Evolutionary conservation across 306 rosid species (phyloP), one percentile per base, ranked within the genome.

Genomic region (Quercus alba): DNA sequence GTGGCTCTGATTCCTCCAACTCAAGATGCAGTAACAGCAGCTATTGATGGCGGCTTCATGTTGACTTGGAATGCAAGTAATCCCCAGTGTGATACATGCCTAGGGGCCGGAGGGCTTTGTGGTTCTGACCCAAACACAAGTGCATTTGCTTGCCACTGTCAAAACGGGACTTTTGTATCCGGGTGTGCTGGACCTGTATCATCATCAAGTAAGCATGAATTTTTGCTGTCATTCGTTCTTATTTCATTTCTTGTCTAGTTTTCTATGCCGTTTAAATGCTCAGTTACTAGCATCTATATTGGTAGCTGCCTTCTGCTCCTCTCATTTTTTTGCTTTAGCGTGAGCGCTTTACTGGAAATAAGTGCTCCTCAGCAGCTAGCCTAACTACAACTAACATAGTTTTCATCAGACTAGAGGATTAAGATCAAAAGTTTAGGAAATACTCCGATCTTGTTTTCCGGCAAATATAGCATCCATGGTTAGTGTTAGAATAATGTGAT

Each of bases 101-200:
- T 3, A 72, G 69, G 30, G 1, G 79, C 86, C 13, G 87, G 82
- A 4, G 94, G 96, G 44, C 18, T 72, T 25, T 93, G 97, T 72
- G 91, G 90, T 57, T 79, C 72, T 67, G 63, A 79, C 33, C 49
- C 41, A 5, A 72, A 8, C 33, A 75, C 92, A 55, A 5, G 51
- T 64, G 80, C 59, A 38, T 89, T 93, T 76, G 10, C 84, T 58
- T 93, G 97, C 80, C 83, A 77, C 33, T 88, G 94, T 58, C 67
- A 20, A 56, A 80, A 78, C 31, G 89, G 93, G 56, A 58, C 86
- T 33, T 33, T 33, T 5, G 6, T 0, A 1, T 5, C 38, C 38
- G 66, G 33, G 5, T 87, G 94, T 78, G 28, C 28, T 26, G 28
- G 28, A 1, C 28, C 28, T 26, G 28, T 26, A 26, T 26, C 28